phyloP scores from a whole-genome alignment of 108 stramenopile genomes.

The Aureococcus anophagefferens region DNA sequence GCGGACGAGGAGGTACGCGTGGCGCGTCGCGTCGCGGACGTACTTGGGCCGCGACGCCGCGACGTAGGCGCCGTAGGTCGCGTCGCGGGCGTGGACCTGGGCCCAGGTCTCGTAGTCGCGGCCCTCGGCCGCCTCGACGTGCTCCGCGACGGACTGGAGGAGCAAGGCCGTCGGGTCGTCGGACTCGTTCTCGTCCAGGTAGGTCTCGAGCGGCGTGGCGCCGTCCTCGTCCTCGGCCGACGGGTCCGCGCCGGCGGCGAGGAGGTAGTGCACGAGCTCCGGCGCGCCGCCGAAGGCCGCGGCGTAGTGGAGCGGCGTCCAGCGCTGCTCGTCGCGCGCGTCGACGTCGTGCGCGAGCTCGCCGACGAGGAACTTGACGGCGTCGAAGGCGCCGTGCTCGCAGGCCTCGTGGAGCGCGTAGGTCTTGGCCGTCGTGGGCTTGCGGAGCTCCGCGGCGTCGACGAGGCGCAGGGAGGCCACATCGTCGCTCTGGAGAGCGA shows the following conservation, averaged over 20 bases:
- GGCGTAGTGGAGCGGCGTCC: neutral
- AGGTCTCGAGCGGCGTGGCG: neutral
- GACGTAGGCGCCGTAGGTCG: neutral
- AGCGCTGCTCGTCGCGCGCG: neutral
- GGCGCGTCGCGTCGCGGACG: no score
- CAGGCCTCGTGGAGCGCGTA: constrained; percentile 1
- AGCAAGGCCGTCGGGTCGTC: neutral
- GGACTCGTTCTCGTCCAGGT: neutral
- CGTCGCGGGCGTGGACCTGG: neutral
- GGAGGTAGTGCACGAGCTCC: neutral
- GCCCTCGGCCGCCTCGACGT: neutral
- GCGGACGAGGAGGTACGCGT: no score
- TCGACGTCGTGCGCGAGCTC: neutral
- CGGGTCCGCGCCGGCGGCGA: neutral
- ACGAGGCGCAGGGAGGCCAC: neutral
- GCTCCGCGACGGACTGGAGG: neutral
- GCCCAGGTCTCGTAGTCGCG: neutral
- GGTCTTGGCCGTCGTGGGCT: neutral
- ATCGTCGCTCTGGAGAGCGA: neutral
- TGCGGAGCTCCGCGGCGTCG: neutral
- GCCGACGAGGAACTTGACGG: neutral
- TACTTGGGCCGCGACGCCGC: no score
- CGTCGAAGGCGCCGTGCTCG: neutral
- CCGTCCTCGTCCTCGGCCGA: neutral
- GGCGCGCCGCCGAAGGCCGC: neutral